Percentiles rank a stretch among this genome's conserved stretches.
Evolutionary conservation across 768 basidiomycete species (phyloP).

Genomic region (Mycena floridula): DNA sequence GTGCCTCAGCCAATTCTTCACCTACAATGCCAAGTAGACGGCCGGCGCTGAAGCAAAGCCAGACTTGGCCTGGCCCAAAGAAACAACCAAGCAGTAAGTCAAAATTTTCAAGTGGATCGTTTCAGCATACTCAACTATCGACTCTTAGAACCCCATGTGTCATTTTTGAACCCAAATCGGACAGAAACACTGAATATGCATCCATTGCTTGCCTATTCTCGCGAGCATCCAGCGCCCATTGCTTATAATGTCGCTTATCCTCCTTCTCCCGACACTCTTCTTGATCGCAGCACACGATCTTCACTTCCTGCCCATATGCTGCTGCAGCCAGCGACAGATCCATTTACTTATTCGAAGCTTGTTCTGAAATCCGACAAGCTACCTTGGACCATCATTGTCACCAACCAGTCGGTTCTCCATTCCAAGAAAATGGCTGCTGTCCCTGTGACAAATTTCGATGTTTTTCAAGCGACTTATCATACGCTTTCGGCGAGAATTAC

Average conservation of each 20-base stretch:
- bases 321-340: constrained; percentile 59
- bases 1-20: not conserved
- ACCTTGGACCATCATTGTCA: constrained; percentile 55
- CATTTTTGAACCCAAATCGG: constrained; percentile 27
- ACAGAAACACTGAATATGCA: constrained; percentile 48
- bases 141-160: constrained; percentile 24
- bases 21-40: constrained; percentile 7
- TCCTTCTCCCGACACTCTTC: constrained; percentile 51
- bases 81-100: constrained; percentile 27
- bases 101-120: constrained; percentile 1
- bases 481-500: constrained; percentile 53
- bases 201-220: constrained; percentile 52
- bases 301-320: constrained; percentile 53
- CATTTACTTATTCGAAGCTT: constrained; percentile 42
- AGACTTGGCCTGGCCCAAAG: constrained; percentile 38
- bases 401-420: constrained; percentile 24
- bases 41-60: constrained; percentile 40
- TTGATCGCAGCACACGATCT: constrained; percentile 47
- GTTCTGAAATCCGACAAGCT: constrained; percentile 51
- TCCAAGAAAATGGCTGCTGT: constrained; percentile 13
- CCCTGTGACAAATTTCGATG: constrained; percentile 55
- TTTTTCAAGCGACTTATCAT: constrained; percentile 53
- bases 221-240: constrained; percentile 53
- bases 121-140: constrained; percentile 4
- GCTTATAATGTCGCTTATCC: constrained; percentile 53